Evolutionary conservation across 2,329 filamentous ascomycete genomes (phyloP).

Genomic region (Alternaria brassicae): DNA sequence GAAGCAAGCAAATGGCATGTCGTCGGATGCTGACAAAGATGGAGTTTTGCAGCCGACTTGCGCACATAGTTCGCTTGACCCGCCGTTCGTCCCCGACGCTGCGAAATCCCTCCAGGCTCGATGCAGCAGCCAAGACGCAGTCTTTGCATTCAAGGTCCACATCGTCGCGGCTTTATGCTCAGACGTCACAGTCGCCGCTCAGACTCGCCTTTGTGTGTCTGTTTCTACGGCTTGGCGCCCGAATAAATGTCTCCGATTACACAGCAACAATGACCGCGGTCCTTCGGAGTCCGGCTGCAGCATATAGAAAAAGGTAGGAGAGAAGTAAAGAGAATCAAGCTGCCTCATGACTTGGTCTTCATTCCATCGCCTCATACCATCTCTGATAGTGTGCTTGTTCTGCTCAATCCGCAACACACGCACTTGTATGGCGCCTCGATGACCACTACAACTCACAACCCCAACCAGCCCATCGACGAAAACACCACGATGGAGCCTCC

Average conservation of each 20-base stretch:
- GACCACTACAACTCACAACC: background rate
- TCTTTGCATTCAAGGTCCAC: constrained; percentile 24
- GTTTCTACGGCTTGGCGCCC: constrained; percentile 18
- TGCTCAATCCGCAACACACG: background rate
- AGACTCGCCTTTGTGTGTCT: constrained; percentile 4
- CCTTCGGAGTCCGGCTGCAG: constrained; percentile 19
- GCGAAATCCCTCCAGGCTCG: constrained; percentile 7
- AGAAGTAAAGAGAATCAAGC: background rate
- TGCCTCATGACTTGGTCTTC: background rate
- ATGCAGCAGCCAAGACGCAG: constrained; percentile 38
- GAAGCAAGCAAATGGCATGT: constrained; percentile 18
- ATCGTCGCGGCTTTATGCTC: constrained; percentile 21
- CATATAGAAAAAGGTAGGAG: constrained; percentile 20
- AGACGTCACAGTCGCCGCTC: constrained; percentile 30
- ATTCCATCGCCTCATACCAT: background rate
- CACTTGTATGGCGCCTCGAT: background rate
- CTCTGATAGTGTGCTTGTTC: background rate
- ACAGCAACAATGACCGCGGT: constrained; percentile 12
- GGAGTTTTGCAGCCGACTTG: background rate
- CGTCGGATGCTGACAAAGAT: constrained; percentile 16
- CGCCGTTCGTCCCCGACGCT: background rate
- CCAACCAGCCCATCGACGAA: background rate
- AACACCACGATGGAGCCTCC: background rate
- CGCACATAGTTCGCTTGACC: constrained; percentile 14
- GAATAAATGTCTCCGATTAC: constrained; percentile 20